Evolutionary conservation across 768 basidiomycete species (phyloP), one percentile per base, ranked within the genome.

Genomic region (Leccinum arenicola): DNA sequence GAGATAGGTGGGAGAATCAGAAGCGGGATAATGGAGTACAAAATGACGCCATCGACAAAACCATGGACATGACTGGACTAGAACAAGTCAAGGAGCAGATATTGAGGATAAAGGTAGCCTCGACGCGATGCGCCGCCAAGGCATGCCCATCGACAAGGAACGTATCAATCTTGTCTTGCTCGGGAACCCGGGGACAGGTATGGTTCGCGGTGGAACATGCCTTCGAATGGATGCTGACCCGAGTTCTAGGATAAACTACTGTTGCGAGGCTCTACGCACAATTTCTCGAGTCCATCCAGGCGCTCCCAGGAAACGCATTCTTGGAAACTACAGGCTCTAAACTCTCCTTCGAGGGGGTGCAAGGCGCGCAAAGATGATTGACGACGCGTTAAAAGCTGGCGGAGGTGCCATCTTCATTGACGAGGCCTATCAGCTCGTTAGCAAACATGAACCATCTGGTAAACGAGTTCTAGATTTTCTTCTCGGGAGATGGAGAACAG

Each of bases 181-280:
- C 0, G 88, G 88, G 14, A 90, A 90, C 64, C 88, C 88, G 4
- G 88, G 88, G 9, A 90, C 88, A 69, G 88, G 88, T 88, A 57
- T 29, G 76, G 33, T 31, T 59, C 8, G 49, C 17, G 36, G 2
- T 3, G 47, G 23, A 7, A 23, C 19, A 4, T 14, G 19, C 11
- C 43, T 19, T 27, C 11, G 4, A 12, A 19, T 19, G 3, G 10
- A 14, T 6, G 5, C 19, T 68, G 53, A 64, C 9, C 2, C 7
- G 5, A 10, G 4, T 38, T 52, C 1, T 36, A 88, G 87, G 87
- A 0, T 88, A 88, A 75, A 89, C 87, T 0, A 89, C 88, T 0
- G 78, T 89, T 6, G 88, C 87, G 1, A 74, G 88, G 29, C 77
- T 79, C 23, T 90, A 88, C 61, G 85, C 84, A 1, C 80, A 83